Evolutionary conservation across 192 early-diverging fungal species (phyloP).

Genomic region (Geranomyces michiganensis): DNA sequence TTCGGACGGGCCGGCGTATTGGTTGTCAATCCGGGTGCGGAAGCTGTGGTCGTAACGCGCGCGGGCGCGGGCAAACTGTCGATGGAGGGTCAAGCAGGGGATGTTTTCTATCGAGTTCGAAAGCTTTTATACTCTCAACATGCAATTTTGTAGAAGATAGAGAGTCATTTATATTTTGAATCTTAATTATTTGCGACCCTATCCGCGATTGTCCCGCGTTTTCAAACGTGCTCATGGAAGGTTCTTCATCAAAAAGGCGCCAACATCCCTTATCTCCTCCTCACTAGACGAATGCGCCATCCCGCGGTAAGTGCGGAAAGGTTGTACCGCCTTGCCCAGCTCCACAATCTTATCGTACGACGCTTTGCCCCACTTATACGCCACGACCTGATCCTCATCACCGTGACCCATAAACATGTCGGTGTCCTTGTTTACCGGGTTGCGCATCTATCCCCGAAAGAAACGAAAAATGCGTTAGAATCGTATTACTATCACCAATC

Average conservation of each 20-base stretch:
- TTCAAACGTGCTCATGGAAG: slow-evolving; percentile 16
- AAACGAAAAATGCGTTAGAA: background rate
- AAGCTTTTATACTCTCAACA: slow-evolving; percentile 71
- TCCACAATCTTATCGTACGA: slow-evolving; percentile 64
- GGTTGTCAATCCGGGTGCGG: slow-evolving; percentile 69
- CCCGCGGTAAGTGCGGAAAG: slow-evolving; percentile 76
- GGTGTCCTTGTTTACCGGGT: slow-evolving; percentile 45
- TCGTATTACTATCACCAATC: no score
- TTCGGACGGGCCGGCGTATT: slow-evolving; percentile 80
- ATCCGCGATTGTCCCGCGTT: background rate
- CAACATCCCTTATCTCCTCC: slow-evolving; percentile 74
- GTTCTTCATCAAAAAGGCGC: slow-evolving; percentile 57
- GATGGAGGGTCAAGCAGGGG: slow-evolving; percentile 63
- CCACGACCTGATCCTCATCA: slow-evolving; percentile 70
- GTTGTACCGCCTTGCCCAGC: slow-evolving; percentile 61
- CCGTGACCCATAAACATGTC: slow-evolving; percentile 90
- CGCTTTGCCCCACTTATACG: slow-evolving; percentile 71
- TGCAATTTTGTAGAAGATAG: slow-evolving; percentile 61
- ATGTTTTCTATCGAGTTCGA: slow-evolving; percentile 74
- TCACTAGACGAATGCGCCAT: slow-evolving; percentile 75
- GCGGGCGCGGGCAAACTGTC: slow-evolving; percentile 47
- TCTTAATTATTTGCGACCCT: background rate
- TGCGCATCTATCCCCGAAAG: background rate
- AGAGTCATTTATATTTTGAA: background rate
- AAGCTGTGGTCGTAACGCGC: slow-evolving; percentile 40